A percentile compares a stretch with the other conserved stretches of the same genome.
These are phyloP conservation scores for Fusarium cicatricum DNA, from an alignment of 2,329 filamentous ascomycete species.

Conservation along the genomic window DNA sequence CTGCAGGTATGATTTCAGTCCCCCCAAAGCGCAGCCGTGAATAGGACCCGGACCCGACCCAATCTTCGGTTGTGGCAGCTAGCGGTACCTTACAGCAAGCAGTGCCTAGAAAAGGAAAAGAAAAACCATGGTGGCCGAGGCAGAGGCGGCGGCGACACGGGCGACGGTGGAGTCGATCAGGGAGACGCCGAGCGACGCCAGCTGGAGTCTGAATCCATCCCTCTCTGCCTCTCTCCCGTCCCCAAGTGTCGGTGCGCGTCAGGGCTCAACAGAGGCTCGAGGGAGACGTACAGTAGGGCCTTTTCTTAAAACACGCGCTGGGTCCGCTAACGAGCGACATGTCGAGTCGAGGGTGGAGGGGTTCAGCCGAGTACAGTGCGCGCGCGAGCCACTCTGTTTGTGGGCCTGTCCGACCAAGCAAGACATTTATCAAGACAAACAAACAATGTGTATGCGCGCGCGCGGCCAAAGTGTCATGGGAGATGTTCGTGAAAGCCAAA, in stretches of 20 bases:
- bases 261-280: background rate
- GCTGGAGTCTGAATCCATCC: conserved; percentile 15
- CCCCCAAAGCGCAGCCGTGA: background rate
- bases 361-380: conserved; percentile 21
- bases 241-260: conserved; percentile 7
- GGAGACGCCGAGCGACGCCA: conserved; percentile 23
- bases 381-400: background rate
- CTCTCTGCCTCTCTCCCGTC: too few species aligned
- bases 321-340: conserved; percentile 19
- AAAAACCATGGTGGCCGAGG: conserved; percentile 13
- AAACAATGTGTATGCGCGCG: background rate
- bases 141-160: conserved; percentile 24
- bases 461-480: conserved; percentile 13
- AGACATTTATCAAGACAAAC: conserved; percentile 1
- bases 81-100: conserved; percentile 35
- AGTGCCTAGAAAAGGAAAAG: background rate
- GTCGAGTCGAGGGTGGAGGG: conserved; percentile 6
- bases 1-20: background rate
- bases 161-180: conserved; percentile 25
- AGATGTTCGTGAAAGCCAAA: conserved; percentile 27
- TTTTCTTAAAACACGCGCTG: conserved; percentile 11
- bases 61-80: conserved; percentile 15
- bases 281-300: conserved; percentile 2
- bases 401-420: conserved; percentile 11
- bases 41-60: too few species aligned